phyloP scores from a whole-genome alignment of 2,329 filamentous ascomycete genomes.

The Drechslera avenae region DNA sequence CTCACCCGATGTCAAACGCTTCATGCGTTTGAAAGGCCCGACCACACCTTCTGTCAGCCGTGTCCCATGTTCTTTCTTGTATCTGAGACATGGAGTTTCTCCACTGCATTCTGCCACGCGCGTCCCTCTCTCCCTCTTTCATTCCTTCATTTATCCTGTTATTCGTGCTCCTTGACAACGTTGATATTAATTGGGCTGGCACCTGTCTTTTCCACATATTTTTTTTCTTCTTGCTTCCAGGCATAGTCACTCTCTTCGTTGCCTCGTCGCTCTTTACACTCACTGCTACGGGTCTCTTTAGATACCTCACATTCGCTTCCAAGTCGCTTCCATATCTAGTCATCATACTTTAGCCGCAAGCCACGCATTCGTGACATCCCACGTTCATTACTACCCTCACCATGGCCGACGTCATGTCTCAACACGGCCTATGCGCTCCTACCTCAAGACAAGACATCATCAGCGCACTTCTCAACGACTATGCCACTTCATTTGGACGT shows the following conservation, averaged over 20 bases:
- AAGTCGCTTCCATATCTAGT: too few species aligned
- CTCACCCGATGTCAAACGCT: constrained; percentile 43
- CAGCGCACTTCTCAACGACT: constrained; percentile 47
- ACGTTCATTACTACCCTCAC: constrained; percentile 11
- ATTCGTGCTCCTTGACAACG: constrained; percentile 16
- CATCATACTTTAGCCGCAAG: too few species aligned
- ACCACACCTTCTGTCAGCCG: constrained; percentile 30
- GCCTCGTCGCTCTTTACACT: constrained; percentile 18
- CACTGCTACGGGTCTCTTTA: constrained; percentile 2
- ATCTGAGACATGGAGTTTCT: constrained; percentile 42
- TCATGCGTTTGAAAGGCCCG: constrained; percentile 44
- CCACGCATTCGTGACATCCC: not conserved
- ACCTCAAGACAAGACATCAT: constrained; percentile 46
- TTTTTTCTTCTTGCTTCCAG: constrained; percentile 13
- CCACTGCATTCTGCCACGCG: constrained; percentile 27
- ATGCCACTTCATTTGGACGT: constrained; percentile 40
- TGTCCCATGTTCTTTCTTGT: constrained; percentile 38
- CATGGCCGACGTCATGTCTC: constrained; percentile 38
- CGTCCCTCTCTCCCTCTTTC: constrained; percentile 26
- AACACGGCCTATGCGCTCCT: constrained; percentile 32
- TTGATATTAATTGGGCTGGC: constrained; percentile 30
- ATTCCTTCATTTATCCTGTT: constrained; percentile 15
- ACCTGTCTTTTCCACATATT: constrained; percentile 20
- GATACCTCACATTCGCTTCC: constrained; percentile 10
- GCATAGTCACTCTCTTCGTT: constrained; percentile 24